Conservation (phyloP, 495 filamentous ascomycete genomes). For the Aspergillus bertholletiae region DNA sequence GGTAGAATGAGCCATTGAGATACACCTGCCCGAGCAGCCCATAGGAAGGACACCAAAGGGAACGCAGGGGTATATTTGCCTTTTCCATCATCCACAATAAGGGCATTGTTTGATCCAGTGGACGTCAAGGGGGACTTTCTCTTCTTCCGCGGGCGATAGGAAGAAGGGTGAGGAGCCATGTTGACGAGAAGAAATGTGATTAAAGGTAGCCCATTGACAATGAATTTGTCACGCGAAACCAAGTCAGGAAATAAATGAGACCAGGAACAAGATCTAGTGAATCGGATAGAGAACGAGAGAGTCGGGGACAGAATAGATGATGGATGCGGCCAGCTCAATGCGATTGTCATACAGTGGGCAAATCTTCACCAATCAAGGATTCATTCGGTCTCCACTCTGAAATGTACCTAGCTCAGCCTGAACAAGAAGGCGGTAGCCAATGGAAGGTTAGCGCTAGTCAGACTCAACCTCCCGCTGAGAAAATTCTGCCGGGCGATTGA, state of each 20-base stretch:
- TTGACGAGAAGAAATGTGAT: slow-evolving; percentile 5
- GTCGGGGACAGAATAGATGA: not conserved
- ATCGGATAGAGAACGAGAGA: not conserved
- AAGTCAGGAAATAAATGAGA: not conserved
- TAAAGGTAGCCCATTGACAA: slow-evolving; percentile 27
- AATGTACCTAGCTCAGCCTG: too few species aligned
- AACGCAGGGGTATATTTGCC: slow-evolving; percentile 57
- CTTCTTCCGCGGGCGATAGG: slow-evolving; percentile 60
- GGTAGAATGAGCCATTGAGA: slow-evolving; percentile 94
- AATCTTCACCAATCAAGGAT: too few species aligned
- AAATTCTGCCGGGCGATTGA: too few species aligned
- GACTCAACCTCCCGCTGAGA: too few species aligned
- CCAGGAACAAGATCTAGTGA: not conserved
- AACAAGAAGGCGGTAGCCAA: too few species aligned
- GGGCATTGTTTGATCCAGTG: slow-evolving; percentile 49
- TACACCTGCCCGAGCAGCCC: slow-evolving; percentile 76
- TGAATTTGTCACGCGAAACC: not conserved
- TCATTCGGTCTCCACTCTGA: too few species aligned
- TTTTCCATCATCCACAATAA: slow-evolving; percentile 41
- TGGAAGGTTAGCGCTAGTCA: too few species aligned
- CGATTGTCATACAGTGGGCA: too few species aligned
- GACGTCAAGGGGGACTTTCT: slow-evolving; percentile 44
- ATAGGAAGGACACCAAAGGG: slow-evolving; percentile 85
- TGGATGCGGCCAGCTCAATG: slow-evolving; percentile 5
- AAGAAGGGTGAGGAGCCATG: slow-evolving; percentile 36